Percentiles rank a stretch among this genome's conserved stretches.
These are phyloP conservation scores for Ascochyta fabae DNA, from an alignment of 2,329 filamentous ascomycete species.

Conservation along the genomic window DNA sequence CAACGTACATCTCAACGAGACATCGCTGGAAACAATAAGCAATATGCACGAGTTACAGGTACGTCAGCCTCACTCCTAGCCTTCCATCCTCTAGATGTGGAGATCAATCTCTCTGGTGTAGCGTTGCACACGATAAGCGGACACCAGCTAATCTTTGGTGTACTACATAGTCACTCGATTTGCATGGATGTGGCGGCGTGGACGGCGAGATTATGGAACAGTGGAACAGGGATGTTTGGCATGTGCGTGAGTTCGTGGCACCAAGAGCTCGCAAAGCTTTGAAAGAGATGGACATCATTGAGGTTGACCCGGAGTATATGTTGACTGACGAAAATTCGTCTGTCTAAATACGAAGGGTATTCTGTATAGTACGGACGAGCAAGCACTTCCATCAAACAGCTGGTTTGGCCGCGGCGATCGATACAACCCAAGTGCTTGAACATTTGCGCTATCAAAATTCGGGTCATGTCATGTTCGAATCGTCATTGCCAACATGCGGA, in stretches of 20 bases:
- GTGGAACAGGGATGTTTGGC: slow-evolving; percentile 35
- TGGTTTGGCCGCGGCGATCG: not conserved
- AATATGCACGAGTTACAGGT: slow-evolving; percentile 12
- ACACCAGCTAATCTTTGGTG: slow-evolving; percentile 16
- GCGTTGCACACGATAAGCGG: slow-evolving; percentile 28
- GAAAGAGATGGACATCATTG: slow-evolving; percentile 28
- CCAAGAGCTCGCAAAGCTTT: slow-evolving; percentile 17
- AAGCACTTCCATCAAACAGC: not conserved
- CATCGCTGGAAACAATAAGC: slow-evolving; percentile 14
- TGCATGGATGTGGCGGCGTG: slow-evolving; percentile 38
- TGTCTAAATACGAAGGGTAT: not conserved
- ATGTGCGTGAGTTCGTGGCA: slow-evolving; percentile 31
- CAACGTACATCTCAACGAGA: slow-evolving; percentile 1
- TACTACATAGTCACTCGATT: slow-evolving; percentile 31
- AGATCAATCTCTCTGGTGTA: slow-evolving; percentile 17
- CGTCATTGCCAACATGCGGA: not conserved
- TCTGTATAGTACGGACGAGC: not conserved
- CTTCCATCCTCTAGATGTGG: no score
- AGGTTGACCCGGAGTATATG: slow-evolving; percentile 43
- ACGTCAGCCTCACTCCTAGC: slow-evolving; percentile 1
- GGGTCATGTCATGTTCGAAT: not conserved
- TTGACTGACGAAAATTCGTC: slow-evolving; percentile 1
- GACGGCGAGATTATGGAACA: slow-evolving; percentile 26
- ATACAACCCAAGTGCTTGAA: not conserved
- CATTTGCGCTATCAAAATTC: not conserved